A percentile compares a stretch with the other conserved stretches of the same genome.
Conservation (phyloP, 208 protist species). For the Giardia muris region DNA sequence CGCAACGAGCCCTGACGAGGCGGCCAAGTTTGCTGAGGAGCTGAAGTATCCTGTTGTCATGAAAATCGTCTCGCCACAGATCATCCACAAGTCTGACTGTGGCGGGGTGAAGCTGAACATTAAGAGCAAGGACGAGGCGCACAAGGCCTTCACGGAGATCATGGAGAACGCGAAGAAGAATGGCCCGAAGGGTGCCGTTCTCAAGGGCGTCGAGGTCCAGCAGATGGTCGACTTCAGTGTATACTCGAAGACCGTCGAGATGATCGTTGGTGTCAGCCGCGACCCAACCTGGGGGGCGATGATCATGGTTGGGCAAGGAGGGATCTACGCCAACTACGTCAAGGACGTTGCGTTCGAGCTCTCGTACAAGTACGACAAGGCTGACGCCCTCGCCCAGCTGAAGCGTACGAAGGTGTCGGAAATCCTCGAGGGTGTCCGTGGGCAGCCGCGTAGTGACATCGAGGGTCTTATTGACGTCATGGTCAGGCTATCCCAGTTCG, state of each 20-base stretch:
- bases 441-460: slow-evolving; percentile 32
- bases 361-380: slow-evolving; percentile 4
- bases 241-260: slow-evolving; percentile 31
- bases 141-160: slow-evolving; percentile 32
- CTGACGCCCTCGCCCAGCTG: slow-evolving; percentile 26
- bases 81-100: slow-evolving; percentile 45
- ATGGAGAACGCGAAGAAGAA: slow-evolving; percentile 13
- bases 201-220: slow-evolving; percentile 32
- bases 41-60: slow-evolving; percentile 42
- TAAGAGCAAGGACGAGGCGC: slow-evolving; percentile 27
- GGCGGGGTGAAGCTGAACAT: slow-evolving; percentile 41
- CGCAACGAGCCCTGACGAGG: slow-evolving; percentile 37
- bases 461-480: slow-evolving; percentile 35
- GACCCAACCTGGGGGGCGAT: slow-evolving; percentile 37
- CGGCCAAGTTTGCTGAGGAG: slow-evolving; percentile 33
- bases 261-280: slow-evolving; percentile 38
- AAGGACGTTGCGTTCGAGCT: slow-evolving; percentile 40
- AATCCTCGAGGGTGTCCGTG: slow-evolving; percentile 39
- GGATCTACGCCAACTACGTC: slow-evolving; percentile 37
- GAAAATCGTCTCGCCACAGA: slow-evolving; percentile 41
- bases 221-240: slow-evolving; percentile 36
- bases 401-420: slow-evolving; percentile 41
- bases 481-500: slow-evolving; percentile 33
- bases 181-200: slow-evolving; percentile 18
- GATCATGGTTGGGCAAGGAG: slow-evolving; percentile 41